These are phyloP conservation scores for Lumnitzera racemosa DNA, from an alignment of 345 rosid genomes.

Conservation along the genomic window DNA sequence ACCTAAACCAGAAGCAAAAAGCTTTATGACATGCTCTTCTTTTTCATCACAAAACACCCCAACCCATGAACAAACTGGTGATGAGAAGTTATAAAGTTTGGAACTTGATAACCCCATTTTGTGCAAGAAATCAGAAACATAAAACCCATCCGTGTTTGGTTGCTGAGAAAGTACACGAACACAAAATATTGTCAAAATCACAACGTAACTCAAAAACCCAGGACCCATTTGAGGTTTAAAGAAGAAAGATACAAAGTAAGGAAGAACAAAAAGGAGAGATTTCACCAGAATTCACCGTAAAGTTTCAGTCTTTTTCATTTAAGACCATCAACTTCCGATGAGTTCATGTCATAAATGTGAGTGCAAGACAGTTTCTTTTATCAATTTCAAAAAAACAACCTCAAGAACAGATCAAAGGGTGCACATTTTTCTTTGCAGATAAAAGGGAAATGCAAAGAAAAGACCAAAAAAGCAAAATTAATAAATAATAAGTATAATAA, in stretches of 20 bases:
- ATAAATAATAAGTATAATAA: no score
- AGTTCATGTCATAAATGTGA: no score
- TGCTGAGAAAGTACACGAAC: slow-evolving; percentile 32
- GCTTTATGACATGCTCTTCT: slow-evolving; percentile 37
- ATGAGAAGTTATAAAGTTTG: slow-evolving; percentile 37
- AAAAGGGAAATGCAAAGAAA: no score
- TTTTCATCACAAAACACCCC: slow-evolving; percentile 58
- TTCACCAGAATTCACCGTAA: not conserved
- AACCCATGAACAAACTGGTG: slow-evolving; percentile 64
- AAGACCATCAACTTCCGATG: no score
- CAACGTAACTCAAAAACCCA: slow-evolving; percentile 34
- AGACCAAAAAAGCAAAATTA: no score
- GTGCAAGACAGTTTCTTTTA: no score
- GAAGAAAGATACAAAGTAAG: not conserved
- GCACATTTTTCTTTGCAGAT: no score
- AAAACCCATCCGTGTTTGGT: slow-evolving; percentile 85
- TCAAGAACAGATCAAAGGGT: no score
- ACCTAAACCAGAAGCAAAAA: slow-evolving; percentile 48
- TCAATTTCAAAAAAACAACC: no score
- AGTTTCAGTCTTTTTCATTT: not conserved
- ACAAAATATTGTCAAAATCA: slow-evolving; percentile 52
- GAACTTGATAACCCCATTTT: slow-evolving; percentile 44
- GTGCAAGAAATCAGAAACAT: slow-evolving; percentile 58
- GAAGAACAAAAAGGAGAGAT: slow-evolving; percentile 4
- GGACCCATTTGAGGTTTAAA: slow-evolving; percentile 44